Percentiles rank a stretch among this genome's conserved stretches.
Conservation (phyloP, 768 basidiomycete genomes). For the Trametes cingulata region DNA sequence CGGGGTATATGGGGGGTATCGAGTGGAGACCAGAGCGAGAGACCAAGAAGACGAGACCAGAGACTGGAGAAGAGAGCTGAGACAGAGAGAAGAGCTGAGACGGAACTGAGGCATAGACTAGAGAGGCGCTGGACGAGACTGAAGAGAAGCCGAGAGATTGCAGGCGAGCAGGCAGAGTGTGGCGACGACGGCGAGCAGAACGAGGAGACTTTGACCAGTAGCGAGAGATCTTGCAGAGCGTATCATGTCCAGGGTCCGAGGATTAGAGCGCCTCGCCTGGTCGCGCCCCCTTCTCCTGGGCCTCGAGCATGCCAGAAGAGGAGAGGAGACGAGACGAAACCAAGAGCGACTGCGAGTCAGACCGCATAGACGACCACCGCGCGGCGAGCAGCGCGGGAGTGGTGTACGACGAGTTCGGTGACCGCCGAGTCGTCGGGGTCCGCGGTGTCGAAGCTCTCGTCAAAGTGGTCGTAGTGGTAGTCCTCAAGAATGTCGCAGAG, state of each 20-base stretch:
- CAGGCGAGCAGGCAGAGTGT: neutral
- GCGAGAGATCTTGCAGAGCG: neutral
- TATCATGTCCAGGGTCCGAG: neutral
- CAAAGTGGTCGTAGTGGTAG: neutral
- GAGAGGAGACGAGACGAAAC: neutral
- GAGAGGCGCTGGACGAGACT: neutral
- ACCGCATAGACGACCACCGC: conserved; percentile 2
- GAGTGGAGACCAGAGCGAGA: neutral
- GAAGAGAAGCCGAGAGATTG: neutral
- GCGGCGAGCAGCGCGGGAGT: neutral
- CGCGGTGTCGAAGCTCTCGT: neutral
- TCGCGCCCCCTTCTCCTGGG: neutral
- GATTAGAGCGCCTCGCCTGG: neutral
- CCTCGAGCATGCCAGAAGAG: neutral
- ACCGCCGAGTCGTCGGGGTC: neutral
- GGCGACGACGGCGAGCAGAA: neutral
- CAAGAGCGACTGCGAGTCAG: neutral
- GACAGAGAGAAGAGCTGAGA: neutral
- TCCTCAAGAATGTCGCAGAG: conserved; percentile 6
- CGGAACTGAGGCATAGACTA: neutral
- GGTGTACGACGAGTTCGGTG: neutral
- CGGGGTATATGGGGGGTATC: neutral
- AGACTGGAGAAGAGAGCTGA: neutral
- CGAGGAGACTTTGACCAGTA: neutral
- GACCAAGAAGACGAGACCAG: neutral